Evolutionary conservation across 2,329 filamentous ascomycete species (phyloP).

Genomic region (Talaromyces sp.): DNA sequence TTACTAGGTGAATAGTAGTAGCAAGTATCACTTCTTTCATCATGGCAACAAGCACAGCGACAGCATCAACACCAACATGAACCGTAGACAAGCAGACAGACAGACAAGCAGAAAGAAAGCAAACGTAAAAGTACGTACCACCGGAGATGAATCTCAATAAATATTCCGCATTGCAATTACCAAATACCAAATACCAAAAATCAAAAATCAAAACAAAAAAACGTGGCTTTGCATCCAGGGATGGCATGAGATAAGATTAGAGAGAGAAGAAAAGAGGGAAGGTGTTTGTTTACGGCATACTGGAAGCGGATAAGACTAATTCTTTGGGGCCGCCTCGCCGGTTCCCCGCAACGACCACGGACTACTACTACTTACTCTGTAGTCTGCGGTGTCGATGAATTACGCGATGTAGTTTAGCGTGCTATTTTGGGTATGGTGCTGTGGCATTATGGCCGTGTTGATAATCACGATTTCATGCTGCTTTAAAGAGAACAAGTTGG

Average conservation of each 20-base stretch:
- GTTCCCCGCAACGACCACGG: neutral
- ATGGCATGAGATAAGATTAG: neutral
- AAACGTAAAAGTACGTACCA: neutral
- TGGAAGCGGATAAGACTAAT: neutral
- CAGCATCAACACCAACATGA: neutral
- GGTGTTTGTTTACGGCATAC: conserved; percentile 3
- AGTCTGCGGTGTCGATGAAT: too few species aligned
- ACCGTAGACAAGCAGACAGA: neutral
- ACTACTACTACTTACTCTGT: too few species aligned
- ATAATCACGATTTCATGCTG: too few species aligned
- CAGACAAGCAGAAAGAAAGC: neutral
- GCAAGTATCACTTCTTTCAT: neutral
- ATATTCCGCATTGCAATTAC: neutral
- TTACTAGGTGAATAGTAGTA: neutral
- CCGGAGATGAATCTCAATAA: neutral
- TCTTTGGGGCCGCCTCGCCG: neutral
- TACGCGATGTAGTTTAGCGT: too few species aligned
- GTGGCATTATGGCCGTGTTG: too few species aligned
- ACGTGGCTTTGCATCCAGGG: neutral
- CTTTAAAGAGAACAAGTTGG: too few species aligned
- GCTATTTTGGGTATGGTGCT: too few species aligned
- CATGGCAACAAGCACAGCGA: neutral
- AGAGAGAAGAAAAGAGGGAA: too few species aligned
- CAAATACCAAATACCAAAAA: neutral
- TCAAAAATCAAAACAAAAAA: neutral